Evolutionary conservation across 768 basidiomycete species (phyloP), one percentile per base, ranked within the genome.

Genomic region (Pisolithus tinctorius): DNA sequence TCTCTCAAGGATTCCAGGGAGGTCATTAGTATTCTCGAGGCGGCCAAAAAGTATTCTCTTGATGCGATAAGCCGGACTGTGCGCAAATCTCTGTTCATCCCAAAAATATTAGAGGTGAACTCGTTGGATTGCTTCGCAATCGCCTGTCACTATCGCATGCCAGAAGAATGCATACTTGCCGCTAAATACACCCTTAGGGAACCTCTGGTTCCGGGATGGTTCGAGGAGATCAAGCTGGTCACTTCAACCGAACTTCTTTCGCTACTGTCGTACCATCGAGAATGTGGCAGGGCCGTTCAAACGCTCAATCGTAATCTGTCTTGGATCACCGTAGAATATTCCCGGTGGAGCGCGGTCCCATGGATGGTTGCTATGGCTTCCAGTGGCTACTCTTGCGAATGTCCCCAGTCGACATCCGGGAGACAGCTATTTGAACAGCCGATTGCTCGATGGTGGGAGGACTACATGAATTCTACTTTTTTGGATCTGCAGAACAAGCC

Each of bases 61-160:
- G 48, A 49, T 2, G 10, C 45, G 13, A 46, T 65, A 17, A 56
- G 60, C 37, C 52, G 20, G 37, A 60, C 38, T 14, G 50, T 60
- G 25, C 54, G 50, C 3, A 54, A 60, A 14, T 51, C 59, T 4
- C 49, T 71, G 14, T 48, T 48, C 9, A 48, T 53, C 42, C 58
- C 63, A 1, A 39, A 50, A 6, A 42, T 57, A 13, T 42, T 63
- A 6, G 52, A 63, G 3, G 51, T 20, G 1, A 60, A 62, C 5
- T 55, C 69, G 5, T 26, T 73, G 1, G 54, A 61, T 4, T 60
- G 62, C 8, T 72, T 68, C 45, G 69, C 64, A 6, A 59, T 71
- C 9, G 64, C 70, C 6, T 57, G 54, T 20, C 60, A 55, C 14
- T 65, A 62, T 37, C 39, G 45, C 6, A 42, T 65, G 17, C 52